Conservation (phyloP, 495 filamentous ascomycete species). For the Penicillium psychrofluorescens region DNA sequence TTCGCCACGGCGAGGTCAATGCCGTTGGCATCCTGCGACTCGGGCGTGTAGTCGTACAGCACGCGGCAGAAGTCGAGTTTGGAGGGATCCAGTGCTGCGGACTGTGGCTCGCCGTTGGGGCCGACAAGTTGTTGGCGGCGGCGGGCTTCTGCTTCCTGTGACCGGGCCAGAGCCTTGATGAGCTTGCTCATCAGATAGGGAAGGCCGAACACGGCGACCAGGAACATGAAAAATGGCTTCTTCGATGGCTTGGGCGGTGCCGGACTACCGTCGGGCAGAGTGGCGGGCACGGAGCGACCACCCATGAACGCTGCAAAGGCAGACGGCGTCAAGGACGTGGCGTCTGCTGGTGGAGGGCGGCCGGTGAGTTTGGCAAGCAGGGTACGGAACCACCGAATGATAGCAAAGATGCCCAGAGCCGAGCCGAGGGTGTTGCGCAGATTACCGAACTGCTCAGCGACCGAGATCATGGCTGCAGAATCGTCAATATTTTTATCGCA, state of each 20-base stretch:
- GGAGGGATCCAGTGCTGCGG: slow-evolving; percentile 62
- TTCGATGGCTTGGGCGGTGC: slow-evolving; percentile 67
- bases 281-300: slow-evolving; percentile 28
- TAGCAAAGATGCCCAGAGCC: slow-evolving; percentile 87
- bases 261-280: slow-evolving; percentile 48
- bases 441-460: slow-evolving; percentile 94
- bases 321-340: slow-evolving; percentile 76
- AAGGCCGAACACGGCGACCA: slow-evolving; percentile 87
- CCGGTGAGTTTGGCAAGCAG: slow-evolving; percentile 92
- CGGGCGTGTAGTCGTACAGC: slow-evolving; percentile 86
- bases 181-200: slow-evolving; percentile 95
- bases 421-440: slow-evolving; percentile 93
- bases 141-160: slow-evolving; percentile 72
- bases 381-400: slow-evolving; percentile 90
- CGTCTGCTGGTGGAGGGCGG: slow-evolving; percentile 78
- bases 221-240: slow-evolving; percentile 94
- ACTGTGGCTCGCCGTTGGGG: slow-evolving; percentile 41
- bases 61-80: slow-evolving; percentile 94
- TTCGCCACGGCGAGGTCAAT: slow-evolving; percentile 90
- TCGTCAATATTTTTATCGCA: slow-evolving; percentile 6
- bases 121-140: slow-evolving; percentile 47
- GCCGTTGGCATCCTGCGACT: slow-evolving; percentile 56
- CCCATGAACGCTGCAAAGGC: slow-evolving; percentile 81
- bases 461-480: slow-evolving; percentile 85
- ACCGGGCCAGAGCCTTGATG: slow-evolving; percentile 73